Conservation (phyloP, 2,329 filamentous ascomycete genomes). For the Sporothrix inflata region DNA sequence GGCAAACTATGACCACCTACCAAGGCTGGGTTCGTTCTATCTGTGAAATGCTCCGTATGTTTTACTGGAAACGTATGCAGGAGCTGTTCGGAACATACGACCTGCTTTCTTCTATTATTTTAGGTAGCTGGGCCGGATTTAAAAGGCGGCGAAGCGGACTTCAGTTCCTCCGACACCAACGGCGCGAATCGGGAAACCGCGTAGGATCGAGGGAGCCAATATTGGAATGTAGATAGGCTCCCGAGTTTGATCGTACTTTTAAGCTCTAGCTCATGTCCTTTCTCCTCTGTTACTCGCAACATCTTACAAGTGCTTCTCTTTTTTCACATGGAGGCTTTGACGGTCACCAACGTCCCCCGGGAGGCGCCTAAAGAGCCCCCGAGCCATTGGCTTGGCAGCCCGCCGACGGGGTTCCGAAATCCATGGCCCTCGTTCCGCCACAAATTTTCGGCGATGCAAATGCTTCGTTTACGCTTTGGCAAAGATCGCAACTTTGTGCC, state of each 20-base stretch:
- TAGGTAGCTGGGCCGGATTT: neutral
- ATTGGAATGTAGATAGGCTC: neutral
- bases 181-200: neutral
- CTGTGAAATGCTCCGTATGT: neutral
- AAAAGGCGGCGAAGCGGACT: neutral
- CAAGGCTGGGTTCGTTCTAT: neutral
- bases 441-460: neutral
- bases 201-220: neutral
- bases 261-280: neutral
- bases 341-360: conserved; percentile 1
- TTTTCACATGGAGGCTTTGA: neutral
- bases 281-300: neutral
- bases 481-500: conserved; percentile 26
- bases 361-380: conserved; percentile 2
- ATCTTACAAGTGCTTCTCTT: neutral
- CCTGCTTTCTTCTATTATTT: neutral
- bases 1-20: neutral
- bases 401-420: conserved; percentile 28
- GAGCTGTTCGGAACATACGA: neutral
- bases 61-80: neutral
- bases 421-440: conserved; percentile 29
- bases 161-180: neutral
- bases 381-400: conserved; percentile 28
- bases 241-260: neutral
- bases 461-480: conserved; percentile 17